phyloP scores from a whole-genome alignment of 2,329 filamentous ascomycete species.

The Elsinoe fawcettii region DNA sequence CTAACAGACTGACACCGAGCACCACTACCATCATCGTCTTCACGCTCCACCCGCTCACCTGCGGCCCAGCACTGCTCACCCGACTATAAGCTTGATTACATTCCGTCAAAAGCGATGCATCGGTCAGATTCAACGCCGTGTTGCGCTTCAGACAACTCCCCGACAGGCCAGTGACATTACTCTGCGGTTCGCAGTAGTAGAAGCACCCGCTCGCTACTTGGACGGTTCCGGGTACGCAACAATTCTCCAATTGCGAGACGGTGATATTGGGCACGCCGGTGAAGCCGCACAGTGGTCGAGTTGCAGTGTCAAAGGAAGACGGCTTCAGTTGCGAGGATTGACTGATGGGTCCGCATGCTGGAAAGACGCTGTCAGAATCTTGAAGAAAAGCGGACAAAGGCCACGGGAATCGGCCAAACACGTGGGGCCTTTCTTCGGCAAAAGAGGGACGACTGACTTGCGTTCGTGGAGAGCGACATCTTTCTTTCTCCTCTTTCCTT shows the following conservation, averaged over 20 bases:
- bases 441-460: neutral
- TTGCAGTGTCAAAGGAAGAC: neutral
- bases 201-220: neutral
- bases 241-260: neutral
- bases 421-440: neutral
- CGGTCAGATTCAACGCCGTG: neutral
- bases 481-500: neutral
- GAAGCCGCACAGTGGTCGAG: neutral
- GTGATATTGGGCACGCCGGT: neutral
- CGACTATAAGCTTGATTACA: neutral
- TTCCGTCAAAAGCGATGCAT: neutral
- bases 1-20: neutral
- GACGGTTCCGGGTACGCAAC: neutral
- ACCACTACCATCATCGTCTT: neutral
- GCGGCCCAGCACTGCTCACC: neutral
- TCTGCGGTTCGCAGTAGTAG: neutral
- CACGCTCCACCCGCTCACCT: neutral
- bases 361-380: neutral
- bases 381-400: neutral
- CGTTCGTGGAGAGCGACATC: neutral
- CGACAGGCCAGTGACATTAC: neutral
- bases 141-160: neutral
- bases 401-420: neutral
- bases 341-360: neutral
- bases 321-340: neutral